phyloP scores from a whole-genome alignment of 2,329 filamentous ascomycete species.

The Piedraia hortae region DNA sequence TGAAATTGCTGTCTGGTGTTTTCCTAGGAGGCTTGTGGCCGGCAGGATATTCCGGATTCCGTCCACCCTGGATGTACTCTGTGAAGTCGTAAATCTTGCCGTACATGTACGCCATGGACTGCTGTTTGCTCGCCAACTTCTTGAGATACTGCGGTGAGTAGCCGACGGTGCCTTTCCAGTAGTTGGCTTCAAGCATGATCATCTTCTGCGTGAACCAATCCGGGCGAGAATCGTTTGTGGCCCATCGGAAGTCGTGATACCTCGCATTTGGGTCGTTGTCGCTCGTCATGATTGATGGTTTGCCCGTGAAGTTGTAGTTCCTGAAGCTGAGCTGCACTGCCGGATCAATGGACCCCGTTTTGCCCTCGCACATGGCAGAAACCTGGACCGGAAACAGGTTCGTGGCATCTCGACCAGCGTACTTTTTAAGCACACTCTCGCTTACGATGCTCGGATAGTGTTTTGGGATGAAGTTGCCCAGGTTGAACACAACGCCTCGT shows the following conservation, averaged over 20 bases:
- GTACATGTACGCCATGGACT: constrained; percentile 51
- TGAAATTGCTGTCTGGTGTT: constrained; percentile 33
- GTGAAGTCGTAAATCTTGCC: constrained; percentile 71
- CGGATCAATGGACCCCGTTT: constrained; percentile 35
- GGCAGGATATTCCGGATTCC: constrained; percentile 28
- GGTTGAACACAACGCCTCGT: constrained; percentile 68
- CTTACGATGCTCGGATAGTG: constrained; percentile 49
- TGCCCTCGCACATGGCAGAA: constrained; percentile 64
- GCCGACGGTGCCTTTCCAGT: constrained; percentile 65
- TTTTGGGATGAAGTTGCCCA: constrained; percentile 39
- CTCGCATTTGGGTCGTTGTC: constrained; percentile 39
- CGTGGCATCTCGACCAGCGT: constrained; percentile 70
- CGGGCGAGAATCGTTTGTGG: constrained; percentile 50
- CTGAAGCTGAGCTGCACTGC: constrained; percentile 68
- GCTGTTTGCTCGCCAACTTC: constrained; percentile 24
- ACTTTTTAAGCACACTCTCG: constrained; percentile 38
- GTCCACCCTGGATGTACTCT: constrained; percentile 50
- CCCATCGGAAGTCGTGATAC: constrained; percentile 84
- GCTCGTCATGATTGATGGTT: constrained; percentile 28
- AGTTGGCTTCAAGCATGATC: constrained; percentile 45
- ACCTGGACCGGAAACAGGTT: constrained; percentile 82
- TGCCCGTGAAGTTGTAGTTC: constrained; percentile 44
- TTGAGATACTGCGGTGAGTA: constrained; percentile 55
- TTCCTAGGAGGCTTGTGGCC: constrained; percentile 17
- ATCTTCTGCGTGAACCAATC: constrained; percentile 91